Evolutionary conservation across 495 filamentous ascomycete genomes (phyloP).

Genomic region (Penicillium atrosanguineum): DNA sequence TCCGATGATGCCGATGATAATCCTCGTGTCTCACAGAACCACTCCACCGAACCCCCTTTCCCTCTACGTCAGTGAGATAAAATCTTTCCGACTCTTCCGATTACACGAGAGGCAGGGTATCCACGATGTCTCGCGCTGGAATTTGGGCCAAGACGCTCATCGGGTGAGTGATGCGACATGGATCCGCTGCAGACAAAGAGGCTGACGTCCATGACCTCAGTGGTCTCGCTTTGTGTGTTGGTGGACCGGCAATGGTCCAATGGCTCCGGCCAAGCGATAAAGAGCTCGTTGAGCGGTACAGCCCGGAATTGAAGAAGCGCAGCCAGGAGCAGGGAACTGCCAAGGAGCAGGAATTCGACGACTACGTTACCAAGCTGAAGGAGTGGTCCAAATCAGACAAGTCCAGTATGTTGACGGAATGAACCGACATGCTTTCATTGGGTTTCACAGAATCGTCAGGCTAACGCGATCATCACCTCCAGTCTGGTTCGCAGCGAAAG

Average conservation of each 20-base stretch:
- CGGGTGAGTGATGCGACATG: slow-evolving; percentile 37
- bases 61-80: not conserved
- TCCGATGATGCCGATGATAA: slow-evolving; percentile 21
- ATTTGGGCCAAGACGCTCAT: slow-evolving; percentile 56
- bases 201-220: slow-evolving; percentile 41
- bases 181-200: not conserved
- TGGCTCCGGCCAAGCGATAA: slow-evolving; percentile 85
- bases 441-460: not conserved
- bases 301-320: slow-evolving; percentile 84
- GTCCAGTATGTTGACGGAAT: slow-evolving; percentile 55
- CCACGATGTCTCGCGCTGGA: slow-evolving; percentile 49
- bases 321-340: slow-evolving; percentile 71
- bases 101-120: not conserved
- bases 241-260: slow-evolving; percentile 80
- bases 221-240: slow-evolving; percentile 64
- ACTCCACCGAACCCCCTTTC: not conserved
- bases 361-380: slow-evolving; percentile 80
- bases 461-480: slow-evolving; percentile 23
- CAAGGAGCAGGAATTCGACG: slow-evolving; percentile 78
- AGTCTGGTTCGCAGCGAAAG: slow-evolving; percentile 76
- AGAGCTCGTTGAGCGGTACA: slow-evolving; percentile 89
- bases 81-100: not conserved
- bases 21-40: slow-evolving; percentile 4
- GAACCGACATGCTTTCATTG: not conserved
- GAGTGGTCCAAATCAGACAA: slow-evolving; percentile 88